Conservation (phyloP, 2,329 filamentous ascomycete genomes). For the Botrytis fabae region DNA sequence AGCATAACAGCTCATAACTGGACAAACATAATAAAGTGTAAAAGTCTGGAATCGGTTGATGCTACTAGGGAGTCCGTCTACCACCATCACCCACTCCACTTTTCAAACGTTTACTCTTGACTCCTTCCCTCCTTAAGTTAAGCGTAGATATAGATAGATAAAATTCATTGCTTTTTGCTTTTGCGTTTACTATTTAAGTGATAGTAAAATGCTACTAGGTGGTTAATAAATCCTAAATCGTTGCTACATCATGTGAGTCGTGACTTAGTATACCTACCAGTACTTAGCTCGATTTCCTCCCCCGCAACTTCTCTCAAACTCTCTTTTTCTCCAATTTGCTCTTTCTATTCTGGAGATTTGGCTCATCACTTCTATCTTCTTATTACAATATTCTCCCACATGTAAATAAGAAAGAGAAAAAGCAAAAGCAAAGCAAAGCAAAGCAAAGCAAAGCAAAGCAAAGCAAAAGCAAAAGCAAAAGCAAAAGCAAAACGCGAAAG, state of each 20-base stretch:
- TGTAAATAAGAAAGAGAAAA: not conserved
- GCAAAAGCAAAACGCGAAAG: not conserved
- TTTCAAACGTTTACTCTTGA: conserved; percentile 2
- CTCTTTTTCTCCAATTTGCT: not conserved
- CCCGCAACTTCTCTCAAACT: conserved; percentile 14
- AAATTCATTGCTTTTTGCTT: not conserved
- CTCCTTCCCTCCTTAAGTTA: conserved; percentile 14
- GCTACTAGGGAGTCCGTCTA: not conserved
- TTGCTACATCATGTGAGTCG: not conserved
- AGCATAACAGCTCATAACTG: not conserved
- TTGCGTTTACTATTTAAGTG: not conserved
- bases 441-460: too few relatives aligned
- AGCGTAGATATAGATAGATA: conserved; percentile 1
- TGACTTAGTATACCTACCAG: not conserved
- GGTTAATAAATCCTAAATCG: not conserved
- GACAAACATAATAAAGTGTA: conserved; percentile 1
- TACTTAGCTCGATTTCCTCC: conserved; percentile 13
- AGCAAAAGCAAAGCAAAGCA: not conserved
- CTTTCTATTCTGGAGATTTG: not conserved
- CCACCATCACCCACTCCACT: conserved; percentile 4
- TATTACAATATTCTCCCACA: not conserved
- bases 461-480: not conserved
- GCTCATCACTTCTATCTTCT: not conserved
- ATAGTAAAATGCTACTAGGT: not conserved
- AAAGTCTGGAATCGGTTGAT: conserved; percentile 4